A percentile compares a stretch with the other conserved stretches of the same genome.
Conservation (phyloP, 768 basidiomycete genomes). For the Porphyrellus cyaneotinctus region DNA sequence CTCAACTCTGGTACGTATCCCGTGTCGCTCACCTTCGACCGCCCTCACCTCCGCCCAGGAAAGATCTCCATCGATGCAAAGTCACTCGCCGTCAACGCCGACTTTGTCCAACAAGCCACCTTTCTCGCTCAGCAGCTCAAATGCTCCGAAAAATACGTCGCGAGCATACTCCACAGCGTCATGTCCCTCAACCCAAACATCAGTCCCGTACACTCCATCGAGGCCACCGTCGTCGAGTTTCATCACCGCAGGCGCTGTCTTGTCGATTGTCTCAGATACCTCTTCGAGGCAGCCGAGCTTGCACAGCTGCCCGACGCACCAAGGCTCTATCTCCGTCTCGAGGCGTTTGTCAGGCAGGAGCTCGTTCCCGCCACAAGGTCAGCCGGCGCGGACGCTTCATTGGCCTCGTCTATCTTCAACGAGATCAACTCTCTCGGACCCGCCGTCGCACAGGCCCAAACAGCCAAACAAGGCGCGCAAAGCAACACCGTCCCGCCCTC, state of each 20-base stretch:
- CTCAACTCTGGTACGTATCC: conserved; percentile 56
- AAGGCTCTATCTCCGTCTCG: conserved; percentile 48
- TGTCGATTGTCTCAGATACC: conserved; percentile 63
- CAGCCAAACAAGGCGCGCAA: conserved; percentile 55
- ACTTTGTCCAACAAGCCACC: conserved; percentile 73
- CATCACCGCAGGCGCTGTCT: conserved; percentile 68
- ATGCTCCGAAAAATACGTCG: conserved; percentile 78
- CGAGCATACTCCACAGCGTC: conserved; percentile 61
- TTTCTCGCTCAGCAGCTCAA: conserved; percentile 79
- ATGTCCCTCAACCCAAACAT: conserved; percentile 65
- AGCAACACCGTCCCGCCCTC: conserved; percentile 54
- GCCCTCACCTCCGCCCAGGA: conserved; percentile 42
- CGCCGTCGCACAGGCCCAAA: conserved; percentile 50
- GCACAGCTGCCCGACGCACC: conserved; percentile 43
- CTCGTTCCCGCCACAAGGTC: conserved; percentile 41
- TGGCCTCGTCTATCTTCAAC: conserved; percentile 55
- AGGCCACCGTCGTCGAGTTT: conserved; percentile 61
- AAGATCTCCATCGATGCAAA: conserved; percentile 61
- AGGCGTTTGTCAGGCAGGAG: conserved; percentile 52
- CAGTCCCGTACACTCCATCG: conserved; percentile 51
- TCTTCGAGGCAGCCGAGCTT: conserved; percentile 59
- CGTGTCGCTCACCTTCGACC: conserved; percentile 17
- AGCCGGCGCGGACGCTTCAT: conserved; percentile 36
- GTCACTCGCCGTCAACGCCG: conserved; percentile 67
- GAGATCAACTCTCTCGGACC: conserved; percentile 60